A percentile compares a stretch with the other conserved stretches of the same genome.
phyloP scores from a whole-genome alignment of 805 yeast genomes.

The Vanderwaltozyma tropicalis region DNA sequence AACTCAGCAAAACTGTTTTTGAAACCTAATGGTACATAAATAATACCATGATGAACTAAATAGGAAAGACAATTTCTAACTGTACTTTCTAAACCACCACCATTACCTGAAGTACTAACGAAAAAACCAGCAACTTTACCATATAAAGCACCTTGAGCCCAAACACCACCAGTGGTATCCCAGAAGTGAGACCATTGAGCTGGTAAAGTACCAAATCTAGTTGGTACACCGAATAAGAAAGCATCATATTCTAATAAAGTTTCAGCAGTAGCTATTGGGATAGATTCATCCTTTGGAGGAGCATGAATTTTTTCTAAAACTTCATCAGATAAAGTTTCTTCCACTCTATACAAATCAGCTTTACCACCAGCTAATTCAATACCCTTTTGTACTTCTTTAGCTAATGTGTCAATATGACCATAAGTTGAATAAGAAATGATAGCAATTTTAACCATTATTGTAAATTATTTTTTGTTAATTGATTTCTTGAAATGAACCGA shows the following conservation, averaged over 20 bases:
- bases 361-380: constrained; percentile 56
- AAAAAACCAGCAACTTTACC: constrained; percentile 77
- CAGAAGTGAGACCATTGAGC: constrained; percentile 70
- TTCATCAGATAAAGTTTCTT: constrained; percentile 63
- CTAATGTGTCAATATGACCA: constrained; percentile 65
- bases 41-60: constrained; percentile 68
- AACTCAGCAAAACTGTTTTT: constrained; percentile 45
- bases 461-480: background rate
- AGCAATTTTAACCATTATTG: constrained; percentile 33
- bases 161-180: constrained; percentile 68
- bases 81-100: constrained; percentile 79
- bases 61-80: constrained; percentile 49
- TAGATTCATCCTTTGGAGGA: constrained; percentile 45
- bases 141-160: constrained; percentile 59
- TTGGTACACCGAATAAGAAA: constrained; percentile 70
- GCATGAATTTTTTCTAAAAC: constrained; percentile 52
- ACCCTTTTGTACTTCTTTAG: constrained; percentile 60
- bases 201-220: constrained; percentile 68
- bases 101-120: constrained; percentile 58
- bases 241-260: constrained; percentile 58
- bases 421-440: constrained; percentile 65
- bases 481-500: too few species aligned
- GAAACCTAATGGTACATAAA: constrained; percentile 72
- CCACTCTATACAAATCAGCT: constrained; percentile 65
- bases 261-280: constrained; percentile 49